A percentile compares a stretch with the other conserved stretches of the same genome.
phyloP scores from a whole-genome alignment of 306 rosid species.

The Prunus fruticosa region DNA sequence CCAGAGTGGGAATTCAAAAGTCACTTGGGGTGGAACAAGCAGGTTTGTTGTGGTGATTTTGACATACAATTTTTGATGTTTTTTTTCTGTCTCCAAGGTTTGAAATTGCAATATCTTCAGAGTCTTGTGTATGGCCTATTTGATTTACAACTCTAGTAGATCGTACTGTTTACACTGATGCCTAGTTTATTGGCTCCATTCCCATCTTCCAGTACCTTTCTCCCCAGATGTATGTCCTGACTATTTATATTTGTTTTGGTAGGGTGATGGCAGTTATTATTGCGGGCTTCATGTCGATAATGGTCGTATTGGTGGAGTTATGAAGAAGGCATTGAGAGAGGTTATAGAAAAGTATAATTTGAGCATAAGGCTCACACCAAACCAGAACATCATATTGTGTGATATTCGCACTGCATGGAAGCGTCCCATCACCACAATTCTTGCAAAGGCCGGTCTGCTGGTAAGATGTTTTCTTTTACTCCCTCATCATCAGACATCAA shows the following conservation, averaged over 20 bases:
- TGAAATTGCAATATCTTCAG: neutral
- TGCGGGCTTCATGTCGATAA: constrained; percentile 92
- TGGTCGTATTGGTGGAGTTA: constrained; percentile 85
- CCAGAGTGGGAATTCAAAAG: constrained; percentile 96
- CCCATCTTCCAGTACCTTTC: neutral
- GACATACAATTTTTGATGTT: constrained; percentile 13
- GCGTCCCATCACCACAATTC: constrained; percentile 81
- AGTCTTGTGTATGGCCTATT: neutral
- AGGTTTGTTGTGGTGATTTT: constrained; percentile 53
- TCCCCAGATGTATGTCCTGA: neutral
- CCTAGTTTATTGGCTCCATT: constrained; percentile 9
- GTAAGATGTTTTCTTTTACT: constrained; percentile 46
- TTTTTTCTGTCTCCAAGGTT: neutral
- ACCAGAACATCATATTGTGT: constrained; percentile 85
- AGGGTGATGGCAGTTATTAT: constrained; percentile 89
- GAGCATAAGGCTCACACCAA: constrained; percentile 82
- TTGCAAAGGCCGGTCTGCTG: constrained; percentile 96
- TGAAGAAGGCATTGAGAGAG: constrained; percentile 84
- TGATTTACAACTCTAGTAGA: neutral
- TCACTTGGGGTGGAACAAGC: constrained; percentile 96
- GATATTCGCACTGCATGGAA: constrained; percentile 84
- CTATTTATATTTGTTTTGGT: constrained; percentile 16
- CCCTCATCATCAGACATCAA: constrained; percentile 10
- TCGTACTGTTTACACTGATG: neutral
- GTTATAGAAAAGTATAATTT: constrained; percentile 82